Evolutionary conservation across 768 basidiomycete species (phyloP), one percentile per base, ranked within the genome.

Genomic region (Podaxis rugospora): DNA sequence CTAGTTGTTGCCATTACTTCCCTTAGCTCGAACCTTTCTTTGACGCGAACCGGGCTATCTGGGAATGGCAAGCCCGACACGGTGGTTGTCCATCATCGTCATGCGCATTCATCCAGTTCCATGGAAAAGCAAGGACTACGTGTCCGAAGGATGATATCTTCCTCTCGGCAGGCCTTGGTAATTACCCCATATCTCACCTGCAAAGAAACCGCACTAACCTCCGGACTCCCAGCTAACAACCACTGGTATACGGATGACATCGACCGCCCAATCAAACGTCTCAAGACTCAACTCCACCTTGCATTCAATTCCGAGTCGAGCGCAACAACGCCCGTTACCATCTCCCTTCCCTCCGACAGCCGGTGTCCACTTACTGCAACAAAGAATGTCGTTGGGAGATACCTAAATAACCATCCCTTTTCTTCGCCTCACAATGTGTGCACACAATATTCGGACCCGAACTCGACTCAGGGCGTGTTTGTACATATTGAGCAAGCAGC

Each of bases 81-180:
- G 73, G 70, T 2, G 80, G 80, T 5, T 82, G 80, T 59, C 72
- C 74, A 0, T 61, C 72, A 0, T 56, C 69, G 3, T 71, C 73
- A 0, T 82, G 81, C 47, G 80, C 75, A 4, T 81, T 76, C 51
- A 71, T 82, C 21, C 80, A 83, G 55, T 63, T 83, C 35, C 80
- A 83, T 49, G 81, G 79, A 1, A 83, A 83, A 68, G 74, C 66
- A 0, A 35, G 65, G 3, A 66, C 64, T 16, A 74, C 78, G 0
- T 83, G 81, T 61, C 55, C 67, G 0, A 63, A 56, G 0, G 80
- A 81, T 53, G 71, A 74, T 1, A 70, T 79, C 2, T 81, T 83
- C 66, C 64, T 82, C 2, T 82, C 82, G 2, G 70, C 73, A 16
- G 80, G 81, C 32, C 71, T 82, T 11, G 76, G 80, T 79, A 67